These are phyloP conservation scores for Suillus brevipes DNA, from an alignment of 768 basidiomycete genomes.

Conservation along the genomic window DNA sequence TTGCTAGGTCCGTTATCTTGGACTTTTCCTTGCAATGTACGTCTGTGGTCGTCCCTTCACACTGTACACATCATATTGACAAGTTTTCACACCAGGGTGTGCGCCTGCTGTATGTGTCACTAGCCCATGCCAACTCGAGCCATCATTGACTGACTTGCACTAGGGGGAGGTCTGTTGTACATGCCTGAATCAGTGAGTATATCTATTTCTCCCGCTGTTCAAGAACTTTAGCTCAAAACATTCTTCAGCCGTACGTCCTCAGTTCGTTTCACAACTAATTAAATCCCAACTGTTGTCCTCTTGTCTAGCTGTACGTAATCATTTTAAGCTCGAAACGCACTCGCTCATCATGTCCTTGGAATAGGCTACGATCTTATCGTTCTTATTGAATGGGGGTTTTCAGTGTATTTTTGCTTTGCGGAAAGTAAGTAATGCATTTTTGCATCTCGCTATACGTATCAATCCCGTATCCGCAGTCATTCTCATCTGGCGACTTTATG, in stretches of 20 bases:
- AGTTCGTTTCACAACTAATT: not conserved
- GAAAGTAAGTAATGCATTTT: not conserved
- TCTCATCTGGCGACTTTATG: slow-evolving; percentile 6
- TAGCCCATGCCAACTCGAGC: not conserved
- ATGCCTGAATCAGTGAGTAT: slow-evolving; percentile 1
- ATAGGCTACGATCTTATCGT: not conserved
- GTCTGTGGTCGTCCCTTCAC: not conserved
- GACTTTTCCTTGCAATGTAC: slow-evolving; percentile 2
- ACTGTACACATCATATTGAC: not conserved
- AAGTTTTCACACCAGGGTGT: not conserved
- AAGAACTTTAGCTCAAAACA: not conserved
- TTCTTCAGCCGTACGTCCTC: not conserved
- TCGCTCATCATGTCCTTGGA: not conserved
- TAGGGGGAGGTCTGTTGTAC: slow-evolving; percentile 6
- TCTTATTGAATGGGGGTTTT: slow-evolving; percentile 4
- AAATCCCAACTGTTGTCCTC: not conserved
- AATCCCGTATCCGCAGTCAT: not conserved
- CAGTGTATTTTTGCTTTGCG: slow-evolving; percentile 3
- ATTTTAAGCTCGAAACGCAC: not conserved
- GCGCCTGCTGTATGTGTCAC: slow-evolving; percentile 1
- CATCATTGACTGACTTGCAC: not conserved
- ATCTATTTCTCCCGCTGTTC: too few relatives aligned
- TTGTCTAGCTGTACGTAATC: not conserved
- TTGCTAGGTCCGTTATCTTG: slow-evolving; percentile 1
- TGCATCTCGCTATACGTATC: not conserved